These are phyloP conservation scores for Trichoderma asperellum DNA, from an alignment of 2,329 filamentous ascomycete genomes.

Conservation along the genomic window DNA sequence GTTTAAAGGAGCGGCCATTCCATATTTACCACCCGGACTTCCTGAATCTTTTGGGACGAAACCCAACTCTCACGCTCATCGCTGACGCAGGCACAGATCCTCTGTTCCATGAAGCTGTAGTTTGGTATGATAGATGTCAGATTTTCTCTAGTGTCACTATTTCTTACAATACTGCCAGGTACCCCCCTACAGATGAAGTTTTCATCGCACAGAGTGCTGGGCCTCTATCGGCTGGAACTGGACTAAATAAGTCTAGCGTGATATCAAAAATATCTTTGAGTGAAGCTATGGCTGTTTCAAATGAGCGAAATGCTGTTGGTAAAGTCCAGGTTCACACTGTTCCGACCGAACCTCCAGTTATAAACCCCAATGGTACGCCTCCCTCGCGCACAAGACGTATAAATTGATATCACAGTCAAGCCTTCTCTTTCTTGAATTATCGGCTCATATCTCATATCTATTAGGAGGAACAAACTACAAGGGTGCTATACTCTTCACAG, in stretches of 20 bases:
- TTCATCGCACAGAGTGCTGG: slow-evolving; percentile 58
- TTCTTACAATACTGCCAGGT: slow-evolving; percentile 9
- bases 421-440: too few relatives aligned
- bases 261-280: slow-evolving; percentile 52
- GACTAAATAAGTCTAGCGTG: slow-evolving; percentile 51
- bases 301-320: slow-evolving; percentile 43
- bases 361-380: slow-evolving; percentile 55
- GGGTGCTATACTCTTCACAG: slow-evolving; percentile 53
- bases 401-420: accelerated
- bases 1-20: slow-evolving; percentile 46
- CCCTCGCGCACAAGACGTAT: neutral
- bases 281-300: slow-evolving; percentile 48
- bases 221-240: slow-evolving; percentile 48
- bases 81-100: slow-evolving; percentile 48
- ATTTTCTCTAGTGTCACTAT: neutral
- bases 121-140: slow-evolving; percentile 44
- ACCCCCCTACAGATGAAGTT: slow-evolving; percentile 50
- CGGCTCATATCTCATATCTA: neutral
- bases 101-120: slow-evolving; percentile 56
- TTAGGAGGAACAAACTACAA: slow-evolving; percentile 55
- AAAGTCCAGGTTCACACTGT: slow-evolving; percentile 50
- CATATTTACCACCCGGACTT: slow-evolving; percentile 54
- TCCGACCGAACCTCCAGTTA: slow-evolving; percentile 47
- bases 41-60: slow-evolving; percentile 49
- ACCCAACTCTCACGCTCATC: slow-evolving; percentile 53